Base-by-base conservation (phyloP, 2,329 filamentous ascomycete genomes). In the Aotearoamyces nothofagi region DNA sequence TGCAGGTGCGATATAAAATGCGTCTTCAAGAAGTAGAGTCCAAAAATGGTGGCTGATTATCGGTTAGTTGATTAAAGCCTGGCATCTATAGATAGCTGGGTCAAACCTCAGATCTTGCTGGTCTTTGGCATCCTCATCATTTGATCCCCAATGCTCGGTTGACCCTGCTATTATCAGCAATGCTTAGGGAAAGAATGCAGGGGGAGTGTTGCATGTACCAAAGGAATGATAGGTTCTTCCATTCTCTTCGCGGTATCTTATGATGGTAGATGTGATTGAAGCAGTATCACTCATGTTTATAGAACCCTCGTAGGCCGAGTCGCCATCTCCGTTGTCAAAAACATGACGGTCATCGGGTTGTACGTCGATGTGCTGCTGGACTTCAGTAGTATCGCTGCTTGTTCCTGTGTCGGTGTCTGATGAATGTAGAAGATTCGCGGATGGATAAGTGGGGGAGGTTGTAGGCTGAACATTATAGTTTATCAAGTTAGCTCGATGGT, bases 11-110 rank as follows among this genome's bases (percentile, higher is more conserved):
- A 39, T 33, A 32, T 42, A 36, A 24, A 39, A 34, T 33, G 31
- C 33, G 29, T 24, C 35, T 13, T 41, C 37, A 6, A 36, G 15
- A 3, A 30, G 36, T 30, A 41, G 33, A 34, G 40, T 51, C 53
- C 35, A 60, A 44, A 40, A 34, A 15, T 43, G 48, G 33, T 56
- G 53, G 7, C 55, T 55, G 28, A 4, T 8, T 27, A 8, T 22
- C 12, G n/a, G n/a, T n/a, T n/a, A n/a, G n/a, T n/a, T n/a, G n/a
- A n/a, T n/a, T n/a, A n/a, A n/a, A n/a, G n/a, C n/a, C n/a, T n/a
- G n/a, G n/a, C n/a, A n/a, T n/a, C n/a, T n/a, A n/a, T n/a, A n/a
- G n/a, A n/a, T n/a, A n/a, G n/a, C n/a, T n/a, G n/a, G n/a, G n/a
- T n/a, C n/a, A n/a, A n/a, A n/a, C n/a, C n/a, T n/a, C n/a, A 26